Conservation (phyloP, 768 basidiomycete genomes). For the Serendipita sp. region DNA sequence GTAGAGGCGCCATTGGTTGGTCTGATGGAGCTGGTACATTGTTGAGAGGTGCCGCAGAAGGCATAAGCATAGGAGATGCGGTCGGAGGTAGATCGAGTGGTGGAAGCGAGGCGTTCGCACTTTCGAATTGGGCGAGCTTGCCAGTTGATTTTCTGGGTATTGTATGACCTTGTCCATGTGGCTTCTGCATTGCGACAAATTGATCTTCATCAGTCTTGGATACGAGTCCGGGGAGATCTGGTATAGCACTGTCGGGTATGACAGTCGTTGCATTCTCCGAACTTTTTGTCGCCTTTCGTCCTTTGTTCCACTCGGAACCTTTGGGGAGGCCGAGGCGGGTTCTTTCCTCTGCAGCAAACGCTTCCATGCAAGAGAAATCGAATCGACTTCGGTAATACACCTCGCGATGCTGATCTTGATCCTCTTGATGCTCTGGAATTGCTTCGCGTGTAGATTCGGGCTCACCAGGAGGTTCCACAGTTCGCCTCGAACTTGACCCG, state of each 20-base stretch:
- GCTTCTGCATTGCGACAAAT: slow-evolving; percentile 7
- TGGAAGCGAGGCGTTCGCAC: slow-evolving; percentile 31
- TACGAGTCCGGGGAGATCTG: background rate
- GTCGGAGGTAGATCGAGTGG: slow-evolving; percentile 20
- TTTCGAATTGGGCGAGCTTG: slow-evolving; percentile 87
- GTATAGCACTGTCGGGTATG: background rate
- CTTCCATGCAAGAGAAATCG: slow-evolving; percentile 63
- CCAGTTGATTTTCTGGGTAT: slow-evolving; percentile 35
- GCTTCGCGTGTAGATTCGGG: background rate
- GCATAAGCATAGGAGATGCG: slow-evolving; percentile 3
- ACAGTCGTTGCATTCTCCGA: background rate
- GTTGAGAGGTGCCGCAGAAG: slow-evolving; percentile 7
- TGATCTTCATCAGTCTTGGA: background rate
- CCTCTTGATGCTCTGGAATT: background rate
- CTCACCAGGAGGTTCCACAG: background rate
- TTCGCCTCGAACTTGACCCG: background rate
- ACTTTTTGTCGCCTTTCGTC: background rate
- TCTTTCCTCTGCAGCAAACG: slow-evolving; percentile 59
- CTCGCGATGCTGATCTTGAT: background rate
- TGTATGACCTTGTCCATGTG: background rate
- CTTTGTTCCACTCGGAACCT: background rate
- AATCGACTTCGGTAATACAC: slow-evolving; percentile 25
- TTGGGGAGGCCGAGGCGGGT: slow-evolving; percentile 37
- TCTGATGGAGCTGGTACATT: slow-evolving; percentile 18
- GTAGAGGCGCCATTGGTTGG: slow-evolving; percentile 12